phyloP scores from a whole-genome alignment of 805 yeast genomes.

The Ogataea sp. region DNA sequence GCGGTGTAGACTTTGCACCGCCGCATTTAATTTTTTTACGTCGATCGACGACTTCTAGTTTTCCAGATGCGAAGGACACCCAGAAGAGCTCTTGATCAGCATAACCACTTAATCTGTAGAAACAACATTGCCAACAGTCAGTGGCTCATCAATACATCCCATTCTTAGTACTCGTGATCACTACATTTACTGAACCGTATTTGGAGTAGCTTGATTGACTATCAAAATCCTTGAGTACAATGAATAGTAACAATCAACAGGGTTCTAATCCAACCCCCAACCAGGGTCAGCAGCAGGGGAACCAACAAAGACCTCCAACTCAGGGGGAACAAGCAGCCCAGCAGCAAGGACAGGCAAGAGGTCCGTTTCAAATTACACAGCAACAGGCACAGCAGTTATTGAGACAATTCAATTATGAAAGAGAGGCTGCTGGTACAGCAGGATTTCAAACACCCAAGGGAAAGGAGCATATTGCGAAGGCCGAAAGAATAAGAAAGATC shows the following conservation, averaged over 20 bases:
- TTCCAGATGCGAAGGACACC: too few relatives aligned
- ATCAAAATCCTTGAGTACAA: too few relatives aligned
- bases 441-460: conserved; percentile 57
- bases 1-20: too few relatives aligned
- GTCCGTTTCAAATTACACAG: conserved; percentile 29
- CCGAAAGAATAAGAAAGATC: conserved; percentile 54
- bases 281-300: conserved; percentile 6
- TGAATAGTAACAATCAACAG: conserved; percentile 1
- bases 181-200: too few relatives aligned
- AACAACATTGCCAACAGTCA: too few relatives aligned
- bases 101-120: too few relatives aligned
- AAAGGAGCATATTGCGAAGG: conserved; percentile 52
- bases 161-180: too few relatives aligned
- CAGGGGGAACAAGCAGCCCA: not conserved
- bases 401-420: conserved; percentile 49
- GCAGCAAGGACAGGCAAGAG: not conserved
- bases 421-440: conserved; percentile 53
- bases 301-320: conserved; percentile 7
- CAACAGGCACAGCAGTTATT: conserved; percentile 51
- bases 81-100: too few relatives aligned
- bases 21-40: too few relatives aligned
- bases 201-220: too few relatives aligned
- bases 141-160: too few relatives aligned
- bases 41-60: not conserved
- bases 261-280: conserved; percentile 1